phyloP scores from a whole-genome alignment of 345 rosid species.

The Noccaea bulbosa region DNA sequence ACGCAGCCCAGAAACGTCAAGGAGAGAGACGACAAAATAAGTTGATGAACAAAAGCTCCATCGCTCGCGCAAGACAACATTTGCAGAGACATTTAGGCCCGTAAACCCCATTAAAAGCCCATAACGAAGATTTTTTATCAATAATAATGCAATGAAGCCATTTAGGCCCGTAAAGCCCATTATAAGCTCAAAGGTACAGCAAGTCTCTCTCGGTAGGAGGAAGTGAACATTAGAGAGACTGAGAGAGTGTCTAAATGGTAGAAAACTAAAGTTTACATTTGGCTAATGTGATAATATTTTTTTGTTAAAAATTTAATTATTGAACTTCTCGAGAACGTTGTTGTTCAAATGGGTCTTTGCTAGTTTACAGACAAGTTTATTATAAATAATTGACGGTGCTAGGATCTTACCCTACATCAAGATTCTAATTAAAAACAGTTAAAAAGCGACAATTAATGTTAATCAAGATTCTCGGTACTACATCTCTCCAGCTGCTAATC shows the following conservation, averaged over 20 bases:
- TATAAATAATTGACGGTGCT: too few relatives aligned
- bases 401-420: too few relatives aligned
- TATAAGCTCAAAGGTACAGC: not conserved
- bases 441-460: constrained; percentile 8
- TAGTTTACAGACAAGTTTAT: too few relatives aligned
- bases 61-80: constrained; percentile 1
- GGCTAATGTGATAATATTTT: not conserved
- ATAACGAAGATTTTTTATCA: too few relatives aligned
- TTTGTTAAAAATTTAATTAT: not conserved
- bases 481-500: constrained; percentile 15
- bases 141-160: too few relatives aligned
- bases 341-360: constrained; percentile 3
- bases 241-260: not conserved
- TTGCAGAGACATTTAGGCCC: too few relatives aligned
- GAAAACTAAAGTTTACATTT: not conserved
- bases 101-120: too few relatives aligned
- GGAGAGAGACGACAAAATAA: constrained; percentile 50
- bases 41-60: constrained; percentile 61
- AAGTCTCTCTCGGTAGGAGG: not conserved
- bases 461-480: constrained; percentile 3
- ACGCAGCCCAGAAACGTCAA: constrained; percentile 29
- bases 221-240: not conserved
- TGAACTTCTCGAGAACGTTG: constrained; percentile 11
- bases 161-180: constrained; percentile 6
- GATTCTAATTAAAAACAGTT: not conserved